Conservation (phyloP, 768 basidiomycete genomes). For the Tulasnella sp. region DNA sequence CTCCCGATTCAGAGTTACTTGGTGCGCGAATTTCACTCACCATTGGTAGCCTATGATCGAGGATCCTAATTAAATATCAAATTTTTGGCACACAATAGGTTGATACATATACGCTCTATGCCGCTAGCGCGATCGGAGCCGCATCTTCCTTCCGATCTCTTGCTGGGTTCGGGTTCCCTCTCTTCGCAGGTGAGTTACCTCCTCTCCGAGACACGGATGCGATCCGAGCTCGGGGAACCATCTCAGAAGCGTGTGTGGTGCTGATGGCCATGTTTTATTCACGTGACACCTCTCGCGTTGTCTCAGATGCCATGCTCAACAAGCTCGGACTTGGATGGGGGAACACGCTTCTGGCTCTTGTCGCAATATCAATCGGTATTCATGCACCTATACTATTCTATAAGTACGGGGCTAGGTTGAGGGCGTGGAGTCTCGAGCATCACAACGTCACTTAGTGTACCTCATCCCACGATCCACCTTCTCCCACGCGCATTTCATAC, state of each 20-base stretch:
- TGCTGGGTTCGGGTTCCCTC: constrained; percentile 63
- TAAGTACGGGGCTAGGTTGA: constrained; percentile 9
- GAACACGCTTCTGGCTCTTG: constrained; percentile 49
- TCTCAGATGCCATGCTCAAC: constrained; percentile 29
- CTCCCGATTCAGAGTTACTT: constrained; percentile 41
- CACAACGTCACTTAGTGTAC: too few species aligned
- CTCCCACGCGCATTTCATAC: too few species aligned
- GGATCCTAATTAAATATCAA: too few species aligned
- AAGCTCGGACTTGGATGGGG: constrained; percentile 61
- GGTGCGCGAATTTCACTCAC: constrained; percentile 5
- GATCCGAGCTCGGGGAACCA: too few species aligned
- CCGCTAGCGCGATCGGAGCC: constrained; percentile 47
- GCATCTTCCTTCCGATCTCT: constrained; percentile 51
- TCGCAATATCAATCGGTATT: constrained; percentile 49
- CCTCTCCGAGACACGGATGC: constrained; percentile 25
- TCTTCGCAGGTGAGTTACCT: constrained; percentile 69
- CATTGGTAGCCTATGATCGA: too few species aligned
- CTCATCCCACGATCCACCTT: too few species aligned
- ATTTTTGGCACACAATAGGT: too few species aligned
- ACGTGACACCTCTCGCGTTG: too few species aligned
- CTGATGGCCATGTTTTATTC: too few species aligned
- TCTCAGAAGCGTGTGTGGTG: too few species aligned
- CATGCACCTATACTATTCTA: constrained; percentile 28
- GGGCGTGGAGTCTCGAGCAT: constrained; percentile 6
- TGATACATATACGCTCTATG: constrained; percentile 25